Conservation (phyloP, 352 stramenopile species). For the Phytophthora palmivora region DNA sequence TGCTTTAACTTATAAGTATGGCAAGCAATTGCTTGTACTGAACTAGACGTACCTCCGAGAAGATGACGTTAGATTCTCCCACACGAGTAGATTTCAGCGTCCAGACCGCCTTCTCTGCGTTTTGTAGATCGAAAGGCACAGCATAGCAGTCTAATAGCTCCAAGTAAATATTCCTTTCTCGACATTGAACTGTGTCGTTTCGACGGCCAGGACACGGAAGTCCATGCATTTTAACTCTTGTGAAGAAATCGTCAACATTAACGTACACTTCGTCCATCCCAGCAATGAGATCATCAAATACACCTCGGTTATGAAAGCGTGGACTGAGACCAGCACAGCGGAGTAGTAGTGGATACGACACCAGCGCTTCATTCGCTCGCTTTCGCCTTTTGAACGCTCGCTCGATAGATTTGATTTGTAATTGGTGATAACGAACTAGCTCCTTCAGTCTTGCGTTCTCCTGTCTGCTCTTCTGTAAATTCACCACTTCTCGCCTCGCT, state of each 20-base stretch:
- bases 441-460: constrained; percentile 14
- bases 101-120: constrained; percentile 12
- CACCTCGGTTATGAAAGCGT: no score
- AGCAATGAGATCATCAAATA: background rate
- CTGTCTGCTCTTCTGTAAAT: constrained; percentile 7
- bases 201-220: constrained; percentile 6
- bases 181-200: constrained; percentile 4
- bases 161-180: constrained; percentile 2
- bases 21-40: no score
- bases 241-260: constrained; percentile 11
- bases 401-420: constrained; percentile 7
- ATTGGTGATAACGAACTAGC: background rate
- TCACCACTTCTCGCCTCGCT: background rate
- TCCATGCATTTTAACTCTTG: constrained; percentile 10
- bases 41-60: constrained; percentile 6
- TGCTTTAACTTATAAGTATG: no score
- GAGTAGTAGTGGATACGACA: no score
- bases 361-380: no score
- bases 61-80: background rate
- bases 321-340: no score
- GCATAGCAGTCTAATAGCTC: constrained; percentile 18
- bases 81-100: background rate
- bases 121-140: constrained; percentile 12
- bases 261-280: constrained; percentile 20
- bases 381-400: no score